Base-by-base conservation (phyloP, 805 yeast genomes). In the Kodamaea nitidulidarum region DNA sequence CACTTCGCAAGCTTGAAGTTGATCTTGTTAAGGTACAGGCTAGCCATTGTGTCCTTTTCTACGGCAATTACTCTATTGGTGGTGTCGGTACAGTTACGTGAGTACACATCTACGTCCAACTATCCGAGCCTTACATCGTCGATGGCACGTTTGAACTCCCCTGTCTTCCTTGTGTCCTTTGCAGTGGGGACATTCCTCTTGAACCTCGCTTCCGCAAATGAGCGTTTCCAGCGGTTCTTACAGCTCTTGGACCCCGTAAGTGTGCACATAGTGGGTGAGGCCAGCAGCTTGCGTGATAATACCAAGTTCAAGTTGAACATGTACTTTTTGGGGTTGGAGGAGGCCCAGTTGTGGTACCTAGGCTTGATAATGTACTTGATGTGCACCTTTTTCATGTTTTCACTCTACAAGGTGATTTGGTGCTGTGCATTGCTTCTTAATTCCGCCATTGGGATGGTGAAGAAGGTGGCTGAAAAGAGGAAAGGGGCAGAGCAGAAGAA, bases 21-120 rank as follows among this genome's bases (percentile, higher is more conserved):
- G 46, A 60, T 90, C 34, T 81, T 85, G 4, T 66, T 88, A 48
- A 70, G 95, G 40, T 91, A 84, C 58, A 71, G 98, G 51, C 70
- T 91, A 10, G 78, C 85, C 1, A 64, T 84, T 29, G 81, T 85
- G 3, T 72, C 88, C 1, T 71, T 84, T 39, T 88, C 95, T 3
- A 66, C 82, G 1, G 76, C 78, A 28, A 64, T 84, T 12, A 70
- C 81, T 1, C 59, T 78, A 0, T 41, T 77, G 12, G 73, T 75
- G 0, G 47, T 83, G 32, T 50, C 75, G 2, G 50, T 77, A 15
- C 97, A 90, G 55, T 64, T 83, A 37, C 50, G 50, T 54, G 65
- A 38, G 44, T 60, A 24, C 58, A 61, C 15, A 21, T 30, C 17
- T 11, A 47, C 52, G 3, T 50, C 50, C 7, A 55, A 50, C 30